These are phyloP conservation scores for Waltergamsia citrina DNA, from an alignment of 2,329 filamentous ascomycete genomes.

Conservation along the genomic window DNA sequence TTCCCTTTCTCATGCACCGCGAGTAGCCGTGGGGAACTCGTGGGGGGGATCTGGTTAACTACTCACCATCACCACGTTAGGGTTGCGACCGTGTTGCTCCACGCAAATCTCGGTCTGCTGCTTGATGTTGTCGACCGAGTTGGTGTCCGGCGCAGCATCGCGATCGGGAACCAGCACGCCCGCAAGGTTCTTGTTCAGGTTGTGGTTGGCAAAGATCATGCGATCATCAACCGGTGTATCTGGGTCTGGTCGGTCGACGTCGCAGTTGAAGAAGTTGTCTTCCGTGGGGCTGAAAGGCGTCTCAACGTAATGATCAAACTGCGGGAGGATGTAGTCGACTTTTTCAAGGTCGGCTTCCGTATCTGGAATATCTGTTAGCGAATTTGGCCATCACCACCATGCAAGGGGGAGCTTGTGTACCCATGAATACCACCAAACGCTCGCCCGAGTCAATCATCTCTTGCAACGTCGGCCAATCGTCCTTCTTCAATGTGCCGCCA, in stretches of 20 bases:
- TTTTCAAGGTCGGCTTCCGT: constrained; percentile 28
- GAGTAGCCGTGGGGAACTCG: no score
- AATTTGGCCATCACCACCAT: no score
- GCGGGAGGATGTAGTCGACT: constrained; percentile 48
- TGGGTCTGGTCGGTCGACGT: constrained; percentile 44
- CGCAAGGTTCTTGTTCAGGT: constrained; percentile 7
- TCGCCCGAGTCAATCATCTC: constrained; percentile 49
- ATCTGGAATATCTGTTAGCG: no score
- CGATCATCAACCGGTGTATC: constrained; percentile 16
- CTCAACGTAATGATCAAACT: constrained; percentile 57
- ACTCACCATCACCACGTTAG: constrained; percentile 18
- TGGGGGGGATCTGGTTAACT: background rate
- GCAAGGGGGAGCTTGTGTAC: no score
- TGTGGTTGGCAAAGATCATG: constrained; percentile 13
- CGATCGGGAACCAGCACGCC: constrained; percentile 24
- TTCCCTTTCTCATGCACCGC: no score
- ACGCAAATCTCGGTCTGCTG: constrained; percentile 15
- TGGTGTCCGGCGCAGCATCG: constrained; percentile 18
- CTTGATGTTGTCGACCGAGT: constrained; percentile 19
- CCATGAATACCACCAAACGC: constrained; percentile 58
- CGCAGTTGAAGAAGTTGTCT: constrained; percentile 49
- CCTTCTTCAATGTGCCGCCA: constrained; percentile 19
- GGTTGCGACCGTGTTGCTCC: constrained; percentile 9
- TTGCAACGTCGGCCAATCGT: constrained; percentile 58
- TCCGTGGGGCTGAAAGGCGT: constrained; percentile 54